Conservation (phyloP, 176 grass and related monocot genomes). For the Panicum miliaceum region DNA sequence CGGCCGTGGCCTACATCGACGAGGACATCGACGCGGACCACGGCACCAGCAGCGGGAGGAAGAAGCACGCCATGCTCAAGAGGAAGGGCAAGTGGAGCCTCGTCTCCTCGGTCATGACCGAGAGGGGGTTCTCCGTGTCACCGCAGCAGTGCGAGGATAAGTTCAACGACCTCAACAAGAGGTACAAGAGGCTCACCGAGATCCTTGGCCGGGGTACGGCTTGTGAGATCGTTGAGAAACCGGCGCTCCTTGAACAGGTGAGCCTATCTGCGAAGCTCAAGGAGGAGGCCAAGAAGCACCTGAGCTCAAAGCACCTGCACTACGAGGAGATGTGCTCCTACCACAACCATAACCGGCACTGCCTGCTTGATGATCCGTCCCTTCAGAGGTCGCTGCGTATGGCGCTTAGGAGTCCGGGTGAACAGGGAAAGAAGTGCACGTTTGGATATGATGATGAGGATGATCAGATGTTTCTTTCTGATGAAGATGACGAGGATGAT, state of each 20-base stretch:
- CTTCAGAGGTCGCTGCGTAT: slow-evolving; percentile 57
- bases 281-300: slow-evolving; percentile 68
- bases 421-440: slow-evolving; percentile 40
- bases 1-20: slow-evolving; percentile 69
- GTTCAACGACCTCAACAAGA: slow-evolving; percentile 90
- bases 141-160: slow-evolving; percentile 88
- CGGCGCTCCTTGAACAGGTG: slow-evolving; percentile 52
- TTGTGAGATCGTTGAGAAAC: slow-evolving; percentile 71
- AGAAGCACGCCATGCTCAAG: slow-evolving; percentile 61
- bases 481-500: slow-evolving; percentile 54
- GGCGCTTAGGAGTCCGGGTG: slow-evolving; percentile 53
- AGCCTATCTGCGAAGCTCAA: slow-evolving; percentile 58
- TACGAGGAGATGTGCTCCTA: slow-evolving; percentile 93
- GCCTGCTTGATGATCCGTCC: slow-evolving; percentile 58
- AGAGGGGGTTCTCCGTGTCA: slow-evolving; percentile 55
- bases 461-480: slow-evolving; percentile 43
- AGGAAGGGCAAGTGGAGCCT: slow-evolving; percentile 79
- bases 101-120: slow-evolving; percentile 56
- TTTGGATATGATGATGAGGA: slow-evolving; percentile 55
- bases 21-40: slow-evolving; percentile 44
- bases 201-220: slow-evolving; percentile 70
- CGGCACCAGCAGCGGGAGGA: slow-evolving; percentile 28
- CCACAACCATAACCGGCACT: slow-evolving; percentile 64
- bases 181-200: slow-evolving; percentile 78
- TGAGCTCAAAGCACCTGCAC: slow-evolving; percentile 74